A percentile compares a stretch with the other conserved stretches of the same genome.
Conservation (phyloP, 768 basidiomycete species). For the Rhodocollybia butyracea region DNA sequence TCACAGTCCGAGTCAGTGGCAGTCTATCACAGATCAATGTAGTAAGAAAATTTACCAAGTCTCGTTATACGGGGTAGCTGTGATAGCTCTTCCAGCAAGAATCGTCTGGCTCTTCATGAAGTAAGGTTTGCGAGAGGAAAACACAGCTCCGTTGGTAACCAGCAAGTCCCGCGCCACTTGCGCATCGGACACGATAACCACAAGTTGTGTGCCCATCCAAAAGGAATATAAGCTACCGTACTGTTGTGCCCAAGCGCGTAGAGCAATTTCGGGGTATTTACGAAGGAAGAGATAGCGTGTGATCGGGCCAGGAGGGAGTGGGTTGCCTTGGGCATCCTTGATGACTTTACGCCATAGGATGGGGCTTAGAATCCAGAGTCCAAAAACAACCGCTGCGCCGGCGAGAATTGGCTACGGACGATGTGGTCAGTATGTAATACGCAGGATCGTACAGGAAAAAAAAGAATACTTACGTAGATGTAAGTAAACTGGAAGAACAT, state of each 20-base stretch:
- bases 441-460: too few relatives aligned
- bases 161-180: constrained; percentile 20
- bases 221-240: constrained; percentile 21
- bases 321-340: constrained; percentile 7
- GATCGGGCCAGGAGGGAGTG: constrained; percentile 18
- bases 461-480: too few relatives aligned
- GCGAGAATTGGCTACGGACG: too few relatives aligned
- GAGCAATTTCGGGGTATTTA: constrained; percentile 16
- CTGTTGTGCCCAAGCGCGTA: constrained; percentile 18
- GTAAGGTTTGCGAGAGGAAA: constrained; percentile 22
- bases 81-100: constrained; percentile 21
- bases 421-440: too few relatives aligned
- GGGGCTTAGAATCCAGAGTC: constrained; percentile 6
- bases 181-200: constrained; percentile 23
- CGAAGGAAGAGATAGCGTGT: constrained; percentile 20
- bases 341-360: neutral
- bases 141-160: constrained; percentile 20
- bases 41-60: constrained; percentile 22
- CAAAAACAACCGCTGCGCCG: neutral
- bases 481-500: too few relatives aligned
- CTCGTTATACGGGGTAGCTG: constrained; percentile 20
- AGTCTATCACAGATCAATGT: neutral
- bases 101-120: constrained; percentile 25
- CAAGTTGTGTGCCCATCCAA: constrained; percentile 24
- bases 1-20: too few relatives aligned